These are phyloP conservation scores for Pseudonectria buxi DNA, from an alignment of 2,329 filamentous ascomycete genomes.

Conservation along the genomic window DNA sequence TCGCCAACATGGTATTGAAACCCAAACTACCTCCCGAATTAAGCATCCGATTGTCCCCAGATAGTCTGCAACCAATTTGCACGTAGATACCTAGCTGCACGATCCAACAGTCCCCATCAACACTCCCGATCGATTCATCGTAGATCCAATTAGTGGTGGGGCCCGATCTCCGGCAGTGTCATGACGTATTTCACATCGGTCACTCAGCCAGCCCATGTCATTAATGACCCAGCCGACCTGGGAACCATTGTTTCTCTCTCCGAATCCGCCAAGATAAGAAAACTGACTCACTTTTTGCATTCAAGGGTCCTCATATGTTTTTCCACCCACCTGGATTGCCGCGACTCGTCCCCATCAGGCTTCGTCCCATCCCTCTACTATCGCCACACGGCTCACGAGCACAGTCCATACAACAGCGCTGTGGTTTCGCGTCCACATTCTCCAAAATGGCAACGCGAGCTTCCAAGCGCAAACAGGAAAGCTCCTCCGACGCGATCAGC, in stretches of 20 bases:
- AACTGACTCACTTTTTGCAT: neutral
- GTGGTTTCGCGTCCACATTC: slow-evolving; percentile 1
- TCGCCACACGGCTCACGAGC: neutral
- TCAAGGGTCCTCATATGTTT: neutral
- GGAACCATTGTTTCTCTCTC: neutral
- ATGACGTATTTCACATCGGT: slow-evolving; percentile 28
- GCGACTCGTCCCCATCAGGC: too few species aligned
- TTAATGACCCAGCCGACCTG: slow-evolving; percentile 12
- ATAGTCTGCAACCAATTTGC: too few species aligned
- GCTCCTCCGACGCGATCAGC: slow-evolving; percentile 16
- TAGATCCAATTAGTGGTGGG: slow-evolving; percentile 2
- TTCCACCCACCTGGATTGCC: too few species aligned
- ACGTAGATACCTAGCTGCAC: too few species aligned
- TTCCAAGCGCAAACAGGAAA: slow-evolving; percentile 23
- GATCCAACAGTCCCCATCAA: too few species aligned
- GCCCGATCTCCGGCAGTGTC: slow-evolving; percentile 24
- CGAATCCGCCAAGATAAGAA: too few species aligned
- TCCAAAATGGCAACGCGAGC: slow-evolving; percentile 23
- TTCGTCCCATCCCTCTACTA: neutral
- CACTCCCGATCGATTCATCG: neutral
- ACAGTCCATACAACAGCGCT: neutral
- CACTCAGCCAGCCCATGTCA: slow-evolving; percentile 16
- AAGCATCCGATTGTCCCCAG: too few species aligned
- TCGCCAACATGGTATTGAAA: too few species aligned
- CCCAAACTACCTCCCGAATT: too few species aligned